Conservation (phyloP, 257 asterid genomes). For the Mentha longifolia region DNA sequence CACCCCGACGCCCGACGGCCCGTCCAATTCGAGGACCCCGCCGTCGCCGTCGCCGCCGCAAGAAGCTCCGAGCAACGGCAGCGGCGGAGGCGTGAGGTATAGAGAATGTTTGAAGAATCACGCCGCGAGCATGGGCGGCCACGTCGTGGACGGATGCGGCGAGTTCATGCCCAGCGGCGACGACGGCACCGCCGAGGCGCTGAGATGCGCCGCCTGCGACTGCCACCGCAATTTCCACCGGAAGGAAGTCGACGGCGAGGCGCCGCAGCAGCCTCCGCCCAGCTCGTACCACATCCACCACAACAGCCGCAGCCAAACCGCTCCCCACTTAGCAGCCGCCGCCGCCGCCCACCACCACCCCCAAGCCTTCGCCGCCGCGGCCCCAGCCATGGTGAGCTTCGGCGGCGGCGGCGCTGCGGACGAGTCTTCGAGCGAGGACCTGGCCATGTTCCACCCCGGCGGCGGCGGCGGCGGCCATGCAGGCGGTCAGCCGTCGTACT, state of each 20-base stretch:
- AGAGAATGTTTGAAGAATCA: constrained; percentile 85
- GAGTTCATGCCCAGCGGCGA: constrained; percentile 91
- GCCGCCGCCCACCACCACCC: neutral
- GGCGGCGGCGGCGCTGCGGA: constrained; percentile 54
- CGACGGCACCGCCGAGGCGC: constrained; percentile 56
- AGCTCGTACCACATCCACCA: constrained; percentile 15
- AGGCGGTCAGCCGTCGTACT: constrained; percentile 18
- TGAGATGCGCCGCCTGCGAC: constrained; percentile 82
- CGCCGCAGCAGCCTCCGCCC: constrained; percentile 1
- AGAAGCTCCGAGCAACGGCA: too few relatives aligned
- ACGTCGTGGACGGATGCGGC: constrained; percentile 82
- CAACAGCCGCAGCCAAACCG: constrained; percentile 21
- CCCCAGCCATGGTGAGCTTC: constrained; percentile 54
- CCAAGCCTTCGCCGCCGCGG: constrained; percentile 14
- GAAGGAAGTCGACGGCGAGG: constrained; percentile 49
- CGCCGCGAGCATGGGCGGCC: constrained; percentile 77
- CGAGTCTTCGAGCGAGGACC: constrained; percentile 77
- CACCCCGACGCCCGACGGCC: constrained; percentile 21
- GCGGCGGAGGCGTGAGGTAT: constrained; percentile 38
- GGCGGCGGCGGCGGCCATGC: constrained; percentile 42
- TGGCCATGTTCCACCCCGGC: constrained; percentile 50
- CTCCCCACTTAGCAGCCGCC: constrained; percentile 21
- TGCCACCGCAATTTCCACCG: constrained; percentile 95
- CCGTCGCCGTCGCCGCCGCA: constrained; percentile 20
- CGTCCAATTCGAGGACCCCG: constrained; percentile 35